Evolutionary conservation across 345 rosid genomes (phyloP), one percentile per base, ranked within the genome.

Genomic region (Eucalyptus sp.): DNA sequence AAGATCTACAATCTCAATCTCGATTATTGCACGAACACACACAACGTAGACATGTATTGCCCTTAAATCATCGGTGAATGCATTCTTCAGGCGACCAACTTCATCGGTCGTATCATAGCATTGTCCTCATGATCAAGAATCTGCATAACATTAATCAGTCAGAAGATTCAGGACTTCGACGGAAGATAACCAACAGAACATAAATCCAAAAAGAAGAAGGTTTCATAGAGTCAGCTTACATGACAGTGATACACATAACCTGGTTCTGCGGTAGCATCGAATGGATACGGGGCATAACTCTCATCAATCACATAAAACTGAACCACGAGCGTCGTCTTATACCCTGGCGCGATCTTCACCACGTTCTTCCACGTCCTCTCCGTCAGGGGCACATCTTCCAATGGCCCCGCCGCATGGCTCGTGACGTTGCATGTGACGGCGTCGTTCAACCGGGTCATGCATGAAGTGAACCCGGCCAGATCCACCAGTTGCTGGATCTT

Each of bases 211-310:
- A 33, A 71, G 17, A 68, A 33, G 80, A 33, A 33, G 81, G 24
- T 71, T 71, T 71, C 25, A 5, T 33, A 8, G 81, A 33, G 62
- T 43, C 4, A 54, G 46, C 98, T 95, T 92, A 97, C 98, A 76
- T 97, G 99, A 91, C 99, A 97, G 88, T 97, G 99, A 81, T 97
- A 96, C 15, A 97, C 96, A 83, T 96, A 97, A 44, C 98, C 98
- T 13, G 98, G 99, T 49, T 96, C 90, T 4, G 89, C 89, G 0
- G 96, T 95, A 46, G 97, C 94, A 84, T 97, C 96, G 25, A 97
- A 97, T 2, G 92, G 66, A 80, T 96, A 96, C 10, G 98, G 92
- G 33, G 88, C 88, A 56, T 95, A 71, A 18, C 44, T 94, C 43
- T 93, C 89, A 85, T 97, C 98, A 84, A 96, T 91, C 90, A 91